phyloP scores from a whole-genome alignment of 2,329 filamentous ascomycete species.

The Diaporthe vaccinii region DNA sequence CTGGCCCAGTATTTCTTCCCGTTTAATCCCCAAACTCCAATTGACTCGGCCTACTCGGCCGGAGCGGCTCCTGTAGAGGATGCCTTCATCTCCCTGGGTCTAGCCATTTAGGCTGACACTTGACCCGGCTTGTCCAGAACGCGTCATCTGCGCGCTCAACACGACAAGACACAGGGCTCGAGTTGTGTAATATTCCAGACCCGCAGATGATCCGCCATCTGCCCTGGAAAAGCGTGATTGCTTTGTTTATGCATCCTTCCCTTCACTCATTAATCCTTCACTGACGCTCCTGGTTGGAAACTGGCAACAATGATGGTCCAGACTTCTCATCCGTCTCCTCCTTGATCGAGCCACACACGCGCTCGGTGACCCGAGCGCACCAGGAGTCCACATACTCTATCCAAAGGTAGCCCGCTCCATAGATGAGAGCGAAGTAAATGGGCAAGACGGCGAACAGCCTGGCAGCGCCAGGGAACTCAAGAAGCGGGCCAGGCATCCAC shows the following conservation, averaged over 20 bases:
- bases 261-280: not conserved
- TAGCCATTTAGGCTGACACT: constrained; percentile 1
- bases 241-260: constrained; percentile 10
- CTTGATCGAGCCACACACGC: constrained; percentile 50
- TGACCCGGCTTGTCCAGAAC: constrained; percentile 19
- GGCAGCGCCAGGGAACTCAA: constrained; percentile 37
- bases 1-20: constrained; percentile 11
- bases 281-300: constrained; percentile 28
- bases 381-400: constrained; percentile 40
- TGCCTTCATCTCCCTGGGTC: constrained; percentile 3
- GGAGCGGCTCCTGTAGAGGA: constrained; percentile 23
- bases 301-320: constrained; percentile 47
- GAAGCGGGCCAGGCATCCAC: constrained; percentile 38
- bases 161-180: not conserved
- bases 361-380: constrained; percentile 40
- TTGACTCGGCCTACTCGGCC: not conserved
- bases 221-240: constrained; percentile 8
- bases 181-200: constrained; percentile 10
- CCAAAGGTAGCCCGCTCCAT: constrained; percentile 40
- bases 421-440: constrained; percentile 39
- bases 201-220: constrained; percentile 2
- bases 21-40: not conserved
- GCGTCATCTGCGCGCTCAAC: constrained; percentile 12
- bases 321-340: constrained; percentile 50
- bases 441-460: constrained; percentile 40